phyloP scores from a whole-genome alignment of 108 stramenopile species.

The Bacterosira constricta region DNA sequence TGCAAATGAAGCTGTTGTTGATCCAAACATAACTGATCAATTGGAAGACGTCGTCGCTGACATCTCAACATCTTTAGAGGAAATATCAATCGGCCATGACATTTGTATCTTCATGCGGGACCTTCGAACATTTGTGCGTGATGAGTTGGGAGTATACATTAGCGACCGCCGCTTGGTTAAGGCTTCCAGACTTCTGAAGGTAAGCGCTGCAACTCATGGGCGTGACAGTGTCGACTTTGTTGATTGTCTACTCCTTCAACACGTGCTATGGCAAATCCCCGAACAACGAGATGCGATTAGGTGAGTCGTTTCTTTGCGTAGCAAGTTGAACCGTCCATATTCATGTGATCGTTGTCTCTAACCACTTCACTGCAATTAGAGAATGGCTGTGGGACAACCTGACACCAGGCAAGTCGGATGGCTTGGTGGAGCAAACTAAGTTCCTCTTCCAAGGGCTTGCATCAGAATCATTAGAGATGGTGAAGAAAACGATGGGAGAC shows the following conservation, averaged over 20 bases:
- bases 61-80: conserved; percentile 42
- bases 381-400: conserved; percentile 73
- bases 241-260: conserved; percentile 66
- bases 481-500: conserved; percentile 69
- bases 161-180: conserved; percentile 75
- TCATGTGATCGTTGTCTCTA: no score
- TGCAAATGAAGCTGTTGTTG: neutral
- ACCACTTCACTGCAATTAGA: no score
- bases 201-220: conserved; percentile 69
- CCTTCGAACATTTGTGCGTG: conserved; percentile 54
- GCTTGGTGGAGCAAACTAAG: conserved; percentile 37
- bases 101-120: conserved; percentile 58
- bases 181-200: conserved; percentile 57
- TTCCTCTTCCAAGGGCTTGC: conserved; percentile 65
- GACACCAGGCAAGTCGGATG: conserved; percentile 44
- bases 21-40: conserved; percentile 17
- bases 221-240: conserved; percentile 59
- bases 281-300: conserved; percentile 51
- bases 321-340: no score
- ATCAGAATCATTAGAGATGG: conserved; percentile 37
- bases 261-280: conserved; percentile 67
- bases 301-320: no score
- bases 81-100: conserved; percentile 41
- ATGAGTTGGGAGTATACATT: conserved; percentile 57
- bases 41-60: conserved; percentile 39